A percentile compares a stretch with the other conserved stretches of the same genome.
phyloP scores from a whole-genome alignment of 2,329 filamentous ascomycete genomes.

The Neonectria punicea region DNA sequence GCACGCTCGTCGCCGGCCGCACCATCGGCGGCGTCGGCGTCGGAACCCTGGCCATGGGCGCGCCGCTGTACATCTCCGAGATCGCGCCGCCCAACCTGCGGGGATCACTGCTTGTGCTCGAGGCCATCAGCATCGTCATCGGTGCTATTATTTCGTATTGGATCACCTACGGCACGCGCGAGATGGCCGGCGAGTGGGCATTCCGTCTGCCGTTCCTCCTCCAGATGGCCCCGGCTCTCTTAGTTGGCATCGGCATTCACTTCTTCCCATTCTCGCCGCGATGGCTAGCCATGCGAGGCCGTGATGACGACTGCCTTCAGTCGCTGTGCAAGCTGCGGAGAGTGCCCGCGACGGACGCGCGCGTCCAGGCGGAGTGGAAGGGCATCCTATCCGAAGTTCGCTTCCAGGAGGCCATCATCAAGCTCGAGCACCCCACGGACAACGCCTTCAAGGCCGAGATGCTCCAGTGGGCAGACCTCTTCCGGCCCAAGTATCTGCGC shows the following conservation, averaged over 20 bases:
- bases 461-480: constrained; percentile 57
- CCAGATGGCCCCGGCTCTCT: constrained; percentile 44
- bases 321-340: constrained; percentile 52
- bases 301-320: constrained; percentile 52
- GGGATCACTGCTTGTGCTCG: constrained; percentile 58
- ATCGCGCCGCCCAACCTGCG: constrained; percentile 51
- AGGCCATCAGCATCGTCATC: constrained; percentile 61
- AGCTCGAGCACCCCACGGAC: constrained; percentile 13
- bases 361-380: constrained; percentile 59
- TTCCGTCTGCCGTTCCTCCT: constrained; percentile 59
- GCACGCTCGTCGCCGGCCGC: constrained; percentile 40
- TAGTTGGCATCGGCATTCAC: constrained; percentile 52
- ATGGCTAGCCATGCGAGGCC: constrained; percentile 54
- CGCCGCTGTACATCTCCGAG: too few species aligned
- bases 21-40: too few species aligned
- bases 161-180: constrained; percentile 63
- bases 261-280: constrained; percentile 60
- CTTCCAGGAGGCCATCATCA: constrained; percentile 50
- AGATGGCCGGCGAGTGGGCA: constrained; percentile 53
- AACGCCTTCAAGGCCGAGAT: constrained; percentile 56
- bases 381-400: constrained; percentile 61
- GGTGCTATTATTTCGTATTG: constrained; percentile 64
- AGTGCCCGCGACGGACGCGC: constrained; percentile 53
- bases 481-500: constrained; percentile 55
- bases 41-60: too few species aligned